A percentile compares a stretch with the other conserved stretches of the same genome.
Evolutionary conservation across 352 stramenopile species (phyloP).

Genomic region (Globisporangium acanthophoron): DNA sequence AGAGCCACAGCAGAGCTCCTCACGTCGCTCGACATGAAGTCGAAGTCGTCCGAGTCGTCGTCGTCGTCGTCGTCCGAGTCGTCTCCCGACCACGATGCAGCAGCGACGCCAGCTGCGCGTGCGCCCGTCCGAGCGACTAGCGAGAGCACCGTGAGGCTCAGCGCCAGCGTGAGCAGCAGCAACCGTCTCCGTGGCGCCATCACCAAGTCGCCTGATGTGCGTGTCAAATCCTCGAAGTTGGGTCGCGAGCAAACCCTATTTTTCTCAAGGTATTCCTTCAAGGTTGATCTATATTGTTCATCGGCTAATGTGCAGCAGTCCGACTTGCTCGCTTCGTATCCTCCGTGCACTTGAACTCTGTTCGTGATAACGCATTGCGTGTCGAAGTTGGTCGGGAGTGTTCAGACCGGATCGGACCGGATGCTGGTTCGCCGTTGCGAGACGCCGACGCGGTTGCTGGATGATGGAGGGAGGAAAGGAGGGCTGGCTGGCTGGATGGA

Average conservation of each 20-base stretch:
- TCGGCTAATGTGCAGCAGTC: no score
- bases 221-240: not conserved
- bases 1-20: not conserved
- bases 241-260: no score
- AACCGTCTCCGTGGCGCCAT: not conserved
- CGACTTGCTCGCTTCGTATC: no score
- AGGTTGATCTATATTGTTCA: no score
- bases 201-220: not conserved
- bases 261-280: not conserved
- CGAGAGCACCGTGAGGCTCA: conserved; percentile 8
- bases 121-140: not conserved
- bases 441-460: not conserved
- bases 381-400: not conserved
- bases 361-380: not conserved
- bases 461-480: not conserved
- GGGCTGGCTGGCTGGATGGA: no score
- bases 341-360: no score
- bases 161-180: conserved; percentile 10
- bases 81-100: not conserved
- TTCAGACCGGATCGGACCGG: not conserved
- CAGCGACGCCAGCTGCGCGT: not conserved
- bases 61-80: conserved; percentile 16
- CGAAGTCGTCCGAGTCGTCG: conserved; percentile 30
- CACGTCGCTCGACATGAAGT: conserved; percentile 30
- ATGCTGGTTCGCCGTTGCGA: not conserved